These are phyloP conservation scores for Phytopythium boreale DNA, from an alignment of 352 stramenopile genomes.

Conservation along the genomic window DNA sequence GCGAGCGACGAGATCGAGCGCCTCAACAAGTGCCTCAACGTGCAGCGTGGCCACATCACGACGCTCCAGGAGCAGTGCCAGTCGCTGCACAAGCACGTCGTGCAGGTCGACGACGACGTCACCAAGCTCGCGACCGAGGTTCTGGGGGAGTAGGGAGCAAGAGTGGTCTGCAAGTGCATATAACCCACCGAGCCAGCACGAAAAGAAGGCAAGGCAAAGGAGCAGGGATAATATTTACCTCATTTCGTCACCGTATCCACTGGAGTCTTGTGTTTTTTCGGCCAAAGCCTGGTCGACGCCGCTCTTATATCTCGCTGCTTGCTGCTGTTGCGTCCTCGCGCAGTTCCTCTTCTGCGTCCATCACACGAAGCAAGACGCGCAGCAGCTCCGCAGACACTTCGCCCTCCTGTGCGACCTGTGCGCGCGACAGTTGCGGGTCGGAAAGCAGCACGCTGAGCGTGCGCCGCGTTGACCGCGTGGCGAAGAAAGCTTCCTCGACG, in stretches of 20 bases:
- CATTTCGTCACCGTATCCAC: neutral
- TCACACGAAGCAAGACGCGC: constrained; percentile 39
- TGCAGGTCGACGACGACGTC: constrained; percentile 83
- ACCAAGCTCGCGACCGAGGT: constrained; percentile 82
- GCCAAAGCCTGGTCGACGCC: neutral
- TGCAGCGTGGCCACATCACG: constrained; percentile 81
- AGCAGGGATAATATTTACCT: neutral
- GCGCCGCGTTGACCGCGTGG: constrained; percentile 62
- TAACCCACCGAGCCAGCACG: neutral
- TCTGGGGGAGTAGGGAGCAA: constrained; percentile 47
- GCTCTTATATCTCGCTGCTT: neutral
- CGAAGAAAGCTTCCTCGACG: constrained; percentile 90
- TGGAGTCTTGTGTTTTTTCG: neutral
- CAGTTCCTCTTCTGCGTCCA: constrained; percentile 27
- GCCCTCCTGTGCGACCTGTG: constrained; percentile 32
- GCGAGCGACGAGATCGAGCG: constrained; percentile 81
- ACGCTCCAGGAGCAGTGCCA: constrained; percentile 82
- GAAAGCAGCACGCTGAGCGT: constrained; percentile 60
- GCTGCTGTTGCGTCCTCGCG: neutral
- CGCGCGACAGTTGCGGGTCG: constrained; percentile 35
- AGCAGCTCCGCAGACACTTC: constrained; percentile 62
- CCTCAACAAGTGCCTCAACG: constrained; percentile 81
- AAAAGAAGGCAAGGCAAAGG: neutral
- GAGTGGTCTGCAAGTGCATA: neutral
- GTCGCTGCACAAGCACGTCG: constrained; percentile 81